phyloP scores from a whole-genome alignment of 768 basidiomycete genomes.

The Mycena haematopus region DNA sequence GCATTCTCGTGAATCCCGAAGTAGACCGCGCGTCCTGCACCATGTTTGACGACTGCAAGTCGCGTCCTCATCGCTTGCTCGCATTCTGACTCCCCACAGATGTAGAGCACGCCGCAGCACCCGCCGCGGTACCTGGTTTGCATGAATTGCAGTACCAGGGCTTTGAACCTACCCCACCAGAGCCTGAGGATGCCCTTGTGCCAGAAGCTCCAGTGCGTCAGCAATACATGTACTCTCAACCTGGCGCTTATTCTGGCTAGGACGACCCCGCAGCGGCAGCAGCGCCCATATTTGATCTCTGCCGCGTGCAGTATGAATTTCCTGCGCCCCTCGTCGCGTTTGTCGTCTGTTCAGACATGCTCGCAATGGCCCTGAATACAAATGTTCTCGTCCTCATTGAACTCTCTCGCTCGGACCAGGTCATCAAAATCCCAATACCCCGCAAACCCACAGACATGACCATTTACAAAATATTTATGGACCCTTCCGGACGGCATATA shows the following conservation, averaged over 20 bases:
- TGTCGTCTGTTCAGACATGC: constrained; percentile 84
- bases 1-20: constrained; percentile 2
- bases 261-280: constrained; percentile 43
- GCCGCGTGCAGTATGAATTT: constrained; percentile 86
- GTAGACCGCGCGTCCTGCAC: neutral
- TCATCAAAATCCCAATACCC: constrained; percentile 79
- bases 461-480: constrained; percentile 86
- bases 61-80: constrained; percentile 1
- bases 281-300: constrained; percentile 81
- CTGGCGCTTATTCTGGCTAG: constrained; percentile 33
- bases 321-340: constrained; percentile 85
- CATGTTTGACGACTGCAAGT: constrained; percentile 77
- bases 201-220: constrained; percentile 40
- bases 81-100: constrained; percentile 52
- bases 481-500: constrained; percentile 92
- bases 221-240: neutral
- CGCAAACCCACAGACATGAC: constrained; percentile 77
- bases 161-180: constrained; percentile 78
- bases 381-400: constrained; percentile 89
- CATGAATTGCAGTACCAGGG: constrained; percentile 84
- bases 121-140: constrained; percentile 46
- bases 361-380: constrained; percentile 82
- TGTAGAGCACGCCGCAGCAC: constrained; percentile 81
- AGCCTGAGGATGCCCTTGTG: constrained; percentile 52
- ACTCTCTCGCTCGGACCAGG: constrained; percentile 84